Base-by-base conservation (phyloP, 1,284 basidiomycete genomes). In the Malassezia japonica region DNA sequence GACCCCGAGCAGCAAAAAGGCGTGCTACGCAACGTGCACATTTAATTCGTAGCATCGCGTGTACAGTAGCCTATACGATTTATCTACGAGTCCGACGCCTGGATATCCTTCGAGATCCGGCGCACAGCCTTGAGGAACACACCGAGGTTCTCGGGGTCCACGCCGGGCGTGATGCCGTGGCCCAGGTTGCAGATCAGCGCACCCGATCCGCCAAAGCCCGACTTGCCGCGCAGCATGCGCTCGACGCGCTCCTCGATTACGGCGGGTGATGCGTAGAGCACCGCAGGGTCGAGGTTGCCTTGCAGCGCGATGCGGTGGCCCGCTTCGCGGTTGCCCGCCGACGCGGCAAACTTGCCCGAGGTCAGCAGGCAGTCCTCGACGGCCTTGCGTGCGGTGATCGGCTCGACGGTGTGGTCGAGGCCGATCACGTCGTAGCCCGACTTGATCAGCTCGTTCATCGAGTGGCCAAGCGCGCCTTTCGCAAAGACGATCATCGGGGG, bases 241-340 rank as follows among this genome's bases (percentile, higher is more conserved):
- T 87, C 83, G 33, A 95, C 88, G 64, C 87, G 83, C 43, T 76
- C 74, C 75, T 91, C 86, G 65, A 98, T 95, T 7, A 89, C 88
- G 18, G 85, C 84, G 23, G 64, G 62, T 57, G 77, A 79, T 1
- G 89, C 88, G 38, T 87, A 91, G 61, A 91, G 89, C 39, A 98
- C 77, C 36, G 90, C 78, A 44, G 80, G 81, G 75, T 99, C 94
- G 74, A 94, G 78, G 77, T 98, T 98, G 13, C 94, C 94, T 74
- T 99, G 94, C 39, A 98, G 75, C 15, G 84, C 83, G 57, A 89
- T 81, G 54, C 79, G 55, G 48, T 72, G 70, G 7, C 56, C 62
- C n/a, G 60, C 57, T 49, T 65, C 67, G 34, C 64, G 64, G 44
- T 53, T 51, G 12, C 57, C 68, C 4, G 40, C 33, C 18, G 4